Evolutionary conservation across 2,329 filamentous ascomycete species (phyloP).

Genomic region (Epichloe brachyelytri): DNA sequence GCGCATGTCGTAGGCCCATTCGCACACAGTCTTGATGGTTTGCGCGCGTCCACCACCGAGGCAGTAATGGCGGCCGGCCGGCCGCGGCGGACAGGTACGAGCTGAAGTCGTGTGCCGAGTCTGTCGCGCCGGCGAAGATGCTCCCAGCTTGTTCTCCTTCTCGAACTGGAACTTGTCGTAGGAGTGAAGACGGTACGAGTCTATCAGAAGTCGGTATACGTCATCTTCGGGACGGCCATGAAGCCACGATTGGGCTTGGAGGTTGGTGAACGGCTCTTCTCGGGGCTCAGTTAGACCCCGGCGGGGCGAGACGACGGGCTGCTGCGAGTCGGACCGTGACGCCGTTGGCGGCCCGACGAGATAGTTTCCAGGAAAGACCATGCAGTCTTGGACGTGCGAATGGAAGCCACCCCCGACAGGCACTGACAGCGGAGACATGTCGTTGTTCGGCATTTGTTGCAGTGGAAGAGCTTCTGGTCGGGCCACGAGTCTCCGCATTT

Average conservation of each 20-base stretch:
- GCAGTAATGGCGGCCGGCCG: conserved; percentile 16
- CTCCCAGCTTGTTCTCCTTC: conserved; percentile 6
- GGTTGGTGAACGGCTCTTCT: conserved; percentile 19
- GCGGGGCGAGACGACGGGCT: conserved; percentile 1
- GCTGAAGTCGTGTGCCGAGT: conserved; percentile 17
- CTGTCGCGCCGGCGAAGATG: conserved; percentile 10
- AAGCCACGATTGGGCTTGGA: conserved; percentile 22
- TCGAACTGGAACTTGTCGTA: conserved; percentile 17
- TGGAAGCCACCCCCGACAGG: neutral
- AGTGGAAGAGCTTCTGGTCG: neutral
- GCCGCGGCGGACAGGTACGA: conserved; percentile 16
- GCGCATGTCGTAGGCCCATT: conserved; percentile 10
- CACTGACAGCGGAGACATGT: conserved; percentile 2
- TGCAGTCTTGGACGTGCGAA: conserved; percentile 2
- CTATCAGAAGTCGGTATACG: conserved; percentile 29
- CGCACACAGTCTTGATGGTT: conserved; percentile 21
- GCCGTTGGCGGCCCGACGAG: neutral
- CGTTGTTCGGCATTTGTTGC: neutral
- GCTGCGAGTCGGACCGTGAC: neutral
- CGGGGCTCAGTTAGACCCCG: conserved; percentile 12
- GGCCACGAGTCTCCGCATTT: neutral
- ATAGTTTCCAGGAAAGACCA: conserved; percentile 1
- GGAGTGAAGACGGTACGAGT: conserved; percentile 28
- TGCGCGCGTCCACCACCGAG: conserved; percentile 25
- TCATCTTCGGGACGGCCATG: conserved; percentile 24